These are phyloP conservation scores for Daldinia sp. DNA, from an alignment of 2,329 filamentous ascomycete genomes.

Conservation along the genomic window DNA sequence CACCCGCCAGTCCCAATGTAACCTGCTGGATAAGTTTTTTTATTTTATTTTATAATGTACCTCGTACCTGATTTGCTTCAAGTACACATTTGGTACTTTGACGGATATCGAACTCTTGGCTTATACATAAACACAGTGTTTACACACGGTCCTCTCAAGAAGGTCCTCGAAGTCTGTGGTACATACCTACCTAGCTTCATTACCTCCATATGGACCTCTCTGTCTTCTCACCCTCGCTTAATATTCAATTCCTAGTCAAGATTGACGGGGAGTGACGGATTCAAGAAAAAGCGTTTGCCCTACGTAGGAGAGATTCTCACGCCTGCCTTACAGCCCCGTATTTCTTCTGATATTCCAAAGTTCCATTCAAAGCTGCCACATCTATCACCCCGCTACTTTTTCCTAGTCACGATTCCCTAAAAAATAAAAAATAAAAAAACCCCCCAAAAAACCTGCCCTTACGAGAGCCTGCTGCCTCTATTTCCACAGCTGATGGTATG, in stretches of 20 bases:
- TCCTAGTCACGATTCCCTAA: conserved; percentile 11
- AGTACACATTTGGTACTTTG: conserved; percentile 28
- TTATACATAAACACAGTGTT: conserved; percentile 29
- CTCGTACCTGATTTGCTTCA: conserved; percentile 29
- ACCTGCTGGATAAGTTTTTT: conserved; percentile 26
- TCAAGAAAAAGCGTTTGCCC: conserved; percentile 25
- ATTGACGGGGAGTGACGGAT: conserved; percentile 32
- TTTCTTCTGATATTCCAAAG: conserved; percentile 21
- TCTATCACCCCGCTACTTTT: conserved; percentile 28
- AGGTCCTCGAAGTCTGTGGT: conserved; percentile 18
- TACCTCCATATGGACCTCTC: no score
- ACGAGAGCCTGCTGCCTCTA: conserved; percentile 31
- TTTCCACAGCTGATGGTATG: conserved; percentile 24
- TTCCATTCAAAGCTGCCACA: conserved; percentile 29
- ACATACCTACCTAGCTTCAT: no score
- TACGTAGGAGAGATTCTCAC: conserved; percentile 4
- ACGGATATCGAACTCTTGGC: conserved; percentile 11
- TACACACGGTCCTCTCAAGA: conserved; percentile 20
- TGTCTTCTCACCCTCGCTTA: conserved; percentile 31
- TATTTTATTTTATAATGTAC: no score
- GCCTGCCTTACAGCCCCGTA: conserved; percentile 35
- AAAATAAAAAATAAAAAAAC: no score
- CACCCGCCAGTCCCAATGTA: conserved; percentile 26
- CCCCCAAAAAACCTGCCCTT: no score
- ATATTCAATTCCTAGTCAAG: conserved; percentile 31